phyloP scores from a whole-genome alignment of 2,329 filamentous ascomycete genomes.

The Diplodia corticola region DNA sequence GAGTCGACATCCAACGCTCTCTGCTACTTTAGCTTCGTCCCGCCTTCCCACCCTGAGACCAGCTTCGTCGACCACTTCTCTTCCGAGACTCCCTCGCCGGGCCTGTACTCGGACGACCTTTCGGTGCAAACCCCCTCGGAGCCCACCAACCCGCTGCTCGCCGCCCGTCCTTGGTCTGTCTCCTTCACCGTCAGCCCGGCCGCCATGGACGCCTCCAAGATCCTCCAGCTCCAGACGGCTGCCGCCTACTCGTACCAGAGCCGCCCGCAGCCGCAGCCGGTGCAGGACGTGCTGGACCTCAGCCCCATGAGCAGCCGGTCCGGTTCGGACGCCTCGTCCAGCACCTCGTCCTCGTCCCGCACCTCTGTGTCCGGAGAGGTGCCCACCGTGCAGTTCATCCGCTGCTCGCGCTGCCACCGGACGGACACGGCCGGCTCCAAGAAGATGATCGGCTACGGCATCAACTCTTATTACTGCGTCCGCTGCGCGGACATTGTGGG shows the following conservation, averaged over 20 bases:
- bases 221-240: slow-evolving; percentile 42
- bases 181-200: background rate
- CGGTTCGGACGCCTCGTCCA: background rate
- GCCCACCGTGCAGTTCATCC: slow-evolving; percentile 21
- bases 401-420: slow-evolving; percentile 27
- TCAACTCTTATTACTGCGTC: slow-evolving; percentile 44
- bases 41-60: slow-evolving; percentile 24
- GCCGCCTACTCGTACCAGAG: slow-evolving; percentile 32
- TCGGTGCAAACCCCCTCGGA: slow-evolving; percentile 32
- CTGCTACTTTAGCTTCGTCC: slow-evolving; percentile 39
- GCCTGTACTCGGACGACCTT: slow-evolving; percentile 28
- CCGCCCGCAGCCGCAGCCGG: slow-evolving; percentile 31
- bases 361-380: slow-evolving; percentile 2
- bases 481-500: slow-evolving; percentile 44
- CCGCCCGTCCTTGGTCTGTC: slow-evolving; percentile 29
- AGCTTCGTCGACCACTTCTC: slow-evolving; percentile 31
- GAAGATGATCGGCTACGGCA: slow-evolving; percentile 41
- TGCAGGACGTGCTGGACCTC: slow-evolving; percentile 25
- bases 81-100: slow-evolving; percentile 33
- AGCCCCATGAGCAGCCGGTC: slow-evolving; percentile 13
- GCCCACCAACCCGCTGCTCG: slow-evolving; percentile 39
- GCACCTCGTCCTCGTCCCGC: slow-evolving; percentile 12
- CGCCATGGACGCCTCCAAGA: slow-evolving; percentile 36
- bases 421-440: slow-evolving; percentile 17
- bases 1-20: background rate